phyloP scores from a whole-genome alignment of 1,139 yeast species.

The Ashbya aceris region DNA sequence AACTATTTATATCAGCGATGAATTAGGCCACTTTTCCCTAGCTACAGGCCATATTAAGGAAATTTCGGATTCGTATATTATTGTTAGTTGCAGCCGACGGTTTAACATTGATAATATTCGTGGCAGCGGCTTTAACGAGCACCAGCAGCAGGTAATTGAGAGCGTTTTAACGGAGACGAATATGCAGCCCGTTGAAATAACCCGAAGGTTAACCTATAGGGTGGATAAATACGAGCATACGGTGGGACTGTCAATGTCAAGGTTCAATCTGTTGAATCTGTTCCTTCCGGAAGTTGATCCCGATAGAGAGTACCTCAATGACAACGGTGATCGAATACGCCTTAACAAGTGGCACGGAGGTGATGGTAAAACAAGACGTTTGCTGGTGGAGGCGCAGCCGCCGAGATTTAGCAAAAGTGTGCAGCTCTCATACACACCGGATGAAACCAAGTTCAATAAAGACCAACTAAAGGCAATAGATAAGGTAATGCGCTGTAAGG shows the following conservation, averaged over 20 bases:
- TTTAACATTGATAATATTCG: conserved; percentile 31
- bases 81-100: conserved; percentile 43
- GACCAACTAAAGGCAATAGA: conserved; percentile 68
- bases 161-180: conserved; percentile 35
- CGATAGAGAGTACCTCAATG: conserved; percentile 9
- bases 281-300: conserved; percentile 35
- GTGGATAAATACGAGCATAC: conserved; percentile 75
- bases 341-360: conserved; percentile 37
- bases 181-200: conserved; percentile 8
- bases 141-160: conserved; percentile 40
- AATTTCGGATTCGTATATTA: conserved; percentile 32
- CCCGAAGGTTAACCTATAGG: conserved; percentile 37
- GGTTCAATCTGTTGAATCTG: conserved; percentile 64
- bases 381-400: conserved; percentile 50
- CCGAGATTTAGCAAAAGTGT: conserved; percentile 37
- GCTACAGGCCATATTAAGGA: conserved; percentile 50
- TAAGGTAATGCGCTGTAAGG: conserved; percentile 54
- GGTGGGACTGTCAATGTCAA: conserved; percentile 65
- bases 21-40: conserved; percentile 65
- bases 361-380: conserved; percentile 42
- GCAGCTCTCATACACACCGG: conserved; percentile 19
- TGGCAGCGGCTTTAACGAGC: conserved; percentile 35
- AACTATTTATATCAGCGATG: conserved; percentile 67
- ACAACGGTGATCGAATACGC: conserved; percentile 9
- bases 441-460: conserved; percentile 37